Base-by-base conservation (phyloP, 495 filamentous ascomycete genomes). In the Bacidia gigantensis region DNA sequence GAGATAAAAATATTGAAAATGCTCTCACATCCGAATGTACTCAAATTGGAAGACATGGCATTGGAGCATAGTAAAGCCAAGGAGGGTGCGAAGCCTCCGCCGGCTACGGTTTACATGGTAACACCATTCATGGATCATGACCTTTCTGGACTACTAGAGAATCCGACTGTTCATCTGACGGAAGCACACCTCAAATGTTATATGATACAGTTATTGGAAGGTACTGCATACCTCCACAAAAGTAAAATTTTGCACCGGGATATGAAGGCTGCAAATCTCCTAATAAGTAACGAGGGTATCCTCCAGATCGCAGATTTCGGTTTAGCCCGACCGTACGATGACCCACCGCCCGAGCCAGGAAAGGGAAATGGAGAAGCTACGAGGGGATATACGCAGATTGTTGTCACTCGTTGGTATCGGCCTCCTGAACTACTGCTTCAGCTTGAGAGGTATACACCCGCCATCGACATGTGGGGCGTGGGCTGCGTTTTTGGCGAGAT, bases 71-170 rank as follows among this genome's bases (percentile, higher is more conserved):
- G 75, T 57, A 83, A 77, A 67, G 78, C 71, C 46, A 85, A 89
- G 64, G 87, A 85, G 58, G 77, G 80, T 46, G 92, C 89, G 66
- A 49, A 42, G 17, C 29, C 29, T 35, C 29, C 29, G 29, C 80
- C 83, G 53, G 82, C 86, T 0, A 86, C 87, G 64, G 85, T 97
- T 75, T 97, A 95, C 64, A 99, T 99, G 92, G 92, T 96, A 48
- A 94, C 82, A 22, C 90, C 89, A 26, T 99, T 97, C 64, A 95
- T 97, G 90, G 92, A 97, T 60, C 92, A 99, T 64, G 92, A 99
- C 64, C 75, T 99, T 3, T 94, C 90, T 17, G 92, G 92, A 50
- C 77, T 99, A 12, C 77, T 99, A 55, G 92, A 96, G 63, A 99
- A 99, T 58, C 89, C 90, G 24, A 76, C 78, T 3, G 89, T 97